phyloP scores from a whole-genome alignment of 2,329 filamentous ascomycete genomes.

The Chrysoporthe cubensis region DNA sequence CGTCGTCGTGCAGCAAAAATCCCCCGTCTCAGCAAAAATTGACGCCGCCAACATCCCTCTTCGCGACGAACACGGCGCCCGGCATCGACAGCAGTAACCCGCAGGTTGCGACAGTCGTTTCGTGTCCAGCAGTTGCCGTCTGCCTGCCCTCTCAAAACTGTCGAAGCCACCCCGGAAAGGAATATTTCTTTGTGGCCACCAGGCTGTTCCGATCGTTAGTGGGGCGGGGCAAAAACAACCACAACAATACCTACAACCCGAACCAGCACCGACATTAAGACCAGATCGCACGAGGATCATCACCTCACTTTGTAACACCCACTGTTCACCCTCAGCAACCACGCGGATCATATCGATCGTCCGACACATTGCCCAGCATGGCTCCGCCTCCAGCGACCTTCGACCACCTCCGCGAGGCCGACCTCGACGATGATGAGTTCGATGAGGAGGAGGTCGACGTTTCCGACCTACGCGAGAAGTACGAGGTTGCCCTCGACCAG shows the following conservation, averaged over 20 bases:
- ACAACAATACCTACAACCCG: conserved; percentile 16
- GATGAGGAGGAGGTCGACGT: conserved; percentile 95
- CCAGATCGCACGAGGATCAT: conserved; percentile 9
- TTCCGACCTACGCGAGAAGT: conserved; percentile 90
- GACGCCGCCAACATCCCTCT: conserved; percentile 10
- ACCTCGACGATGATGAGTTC: conserved; percentile 82
- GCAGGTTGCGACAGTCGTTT: not conserved
- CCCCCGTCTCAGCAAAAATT: conserved; percentile 28
- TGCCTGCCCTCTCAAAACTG: not conserved
- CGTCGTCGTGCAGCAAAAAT: conserved; percentile 23
- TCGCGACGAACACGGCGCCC: conserved; percentile 11
- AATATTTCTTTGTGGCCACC: conserved; percentile 20
- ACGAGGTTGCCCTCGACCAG: conserved; percentile 93
- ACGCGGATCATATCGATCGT: conserved; percentile 18
- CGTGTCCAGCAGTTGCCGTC: not conserved
- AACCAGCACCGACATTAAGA: not conserved
- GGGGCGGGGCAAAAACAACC: conserved; percentile 20
- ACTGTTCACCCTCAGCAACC: not conserved
- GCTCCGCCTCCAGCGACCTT: conserved; percentile 72
- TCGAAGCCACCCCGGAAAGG: not conserved
- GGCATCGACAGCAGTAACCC: conserved; percentile 1
- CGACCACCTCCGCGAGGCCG: conserved; percentile 88
- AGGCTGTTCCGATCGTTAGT: conserved; percentile 10
- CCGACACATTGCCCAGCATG: conserved; percentile 64
- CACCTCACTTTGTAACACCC: not conserved